A percentile compares a stretch with the other conserved stretches of the same genome.
Conservation (phyloP, 2,329 filamentous ascomycete species). For the Fusarium sp. region DNA sequence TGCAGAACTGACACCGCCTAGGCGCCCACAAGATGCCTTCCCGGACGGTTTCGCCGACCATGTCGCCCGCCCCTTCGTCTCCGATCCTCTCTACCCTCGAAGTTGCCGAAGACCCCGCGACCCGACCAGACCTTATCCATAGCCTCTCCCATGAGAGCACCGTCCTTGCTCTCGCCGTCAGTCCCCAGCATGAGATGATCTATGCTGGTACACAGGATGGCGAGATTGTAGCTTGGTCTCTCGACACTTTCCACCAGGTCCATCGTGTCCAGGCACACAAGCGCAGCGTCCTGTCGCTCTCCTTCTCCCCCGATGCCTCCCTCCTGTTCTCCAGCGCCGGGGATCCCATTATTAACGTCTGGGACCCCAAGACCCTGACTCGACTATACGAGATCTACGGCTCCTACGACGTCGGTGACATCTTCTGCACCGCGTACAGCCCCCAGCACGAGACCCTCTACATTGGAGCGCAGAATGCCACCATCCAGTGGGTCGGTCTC, state of each 20-base stretch:
- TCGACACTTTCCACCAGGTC: conserved; percentile 86
- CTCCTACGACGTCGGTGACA: conserved; percentile 92
- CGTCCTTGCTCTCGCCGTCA: conserved; percentile 85
- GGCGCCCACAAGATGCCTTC: conserved; percentile 40
- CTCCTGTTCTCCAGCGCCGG: conserved; percentile 93
- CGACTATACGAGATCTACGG: conserved; percentile 92
- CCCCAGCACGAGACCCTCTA: conserved; percentile 83
- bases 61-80: conserved; percentile 38
- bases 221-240: conserved; percentile 91
- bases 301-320: conserved; percentile 78
- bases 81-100: conserved; percentile 42
- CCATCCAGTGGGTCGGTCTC: conserved; percentile 91
- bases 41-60: conserved; percentile 36
- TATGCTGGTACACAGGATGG: conserved; percentile 95
- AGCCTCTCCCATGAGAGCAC: conserved; percentile 81
- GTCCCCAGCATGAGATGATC: conserved; percentile 80
- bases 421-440: conserved; percentile 95
- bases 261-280: conserved; percentile 88
- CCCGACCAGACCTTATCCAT: conserved; percentile 75
- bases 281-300: conserved; percentile 88
- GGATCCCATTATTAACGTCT: conserved; percentile 94
- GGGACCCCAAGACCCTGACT: conserved; percentile 81
- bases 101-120: conserved; percentile 37
- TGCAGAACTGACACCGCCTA: conserved; percentile 18
- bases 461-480: conserved; percentile 92